Conservation (phyloP, 768 basidiomycete species). For the Suillus cothurnatus region DNA sequence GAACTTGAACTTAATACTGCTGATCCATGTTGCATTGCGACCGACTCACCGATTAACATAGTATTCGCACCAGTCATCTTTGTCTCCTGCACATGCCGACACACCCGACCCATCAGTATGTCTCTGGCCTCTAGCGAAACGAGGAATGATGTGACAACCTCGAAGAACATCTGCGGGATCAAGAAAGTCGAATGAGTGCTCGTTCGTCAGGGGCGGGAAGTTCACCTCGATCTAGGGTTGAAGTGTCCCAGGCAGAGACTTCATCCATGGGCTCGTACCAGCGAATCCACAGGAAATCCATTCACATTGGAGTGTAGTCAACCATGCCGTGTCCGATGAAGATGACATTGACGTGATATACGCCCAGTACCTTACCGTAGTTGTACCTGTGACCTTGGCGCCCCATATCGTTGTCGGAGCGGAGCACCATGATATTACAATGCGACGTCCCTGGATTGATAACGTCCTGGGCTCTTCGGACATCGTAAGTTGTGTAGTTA, state of each 20-base stretch:
- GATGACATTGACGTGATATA: slow-evolving; percentile 7
- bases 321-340: background rate
- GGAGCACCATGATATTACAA: background rate
- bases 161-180: background rate
- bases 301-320: background rate
- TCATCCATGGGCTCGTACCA: background rate
- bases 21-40: too few relatives aligned
- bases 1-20: background rate
- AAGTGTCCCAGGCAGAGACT: background rate
- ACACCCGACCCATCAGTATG: background rate
- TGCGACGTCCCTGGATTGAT: background rate
- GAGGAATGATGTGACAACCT: slow-evolving; percentile 4
- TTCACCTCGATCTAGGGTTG: background rate
- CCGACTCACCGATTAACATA: background rate
- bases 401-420: background rate
- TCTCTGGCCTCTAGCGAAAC: background rate
- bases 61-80: background rate
- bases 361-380: slow-evolving; percentile 6
- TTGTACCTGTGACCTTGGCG: background rate
- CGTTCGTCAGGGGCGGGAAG: background rate
- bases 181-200: slow-evolving; percentile 5
- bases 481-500: slow-evolving; percentile 6
- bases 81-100: background rate
- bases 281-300: slow-evolving; percentile 8
- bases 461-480: background rate